Percentiles rank a stretch among this genome's conserved stretches.
These are phyloP conservation scores for Paraphoma sp. DNA, from an alignment of 2,329 filamentous ascomycete genomes.

Conservation along the genomic window DNA sequence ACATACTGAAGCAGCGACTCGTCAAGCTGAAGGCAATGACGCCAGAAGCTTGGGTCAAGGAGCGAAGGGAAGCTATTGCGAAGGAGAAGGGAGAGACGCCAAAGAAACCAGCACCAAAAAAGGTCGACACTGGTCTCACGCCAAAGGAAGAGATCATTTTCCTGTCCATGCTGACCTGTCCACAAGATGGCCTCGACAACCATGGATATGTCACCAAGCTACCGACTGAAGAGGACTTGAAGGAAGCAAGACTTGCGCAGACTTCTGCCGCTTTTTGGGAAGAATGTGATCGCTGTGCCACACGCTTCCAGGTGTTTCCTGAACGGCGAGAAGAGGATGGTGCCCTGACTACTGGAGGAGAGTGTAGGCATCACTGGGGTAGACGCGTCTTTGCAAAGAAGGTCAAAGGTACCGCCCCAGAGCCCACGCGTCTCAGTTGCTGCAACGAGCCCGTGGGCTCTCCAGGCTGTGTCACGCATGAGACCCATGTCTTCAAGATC, in stretches of 20 bases:
- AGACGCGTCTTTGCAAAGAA: conserved; percentile 64
- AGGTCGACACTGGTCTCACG: conserved; percentile 74
- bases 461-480: conserved; percentile 74
- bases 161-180: conserved; percentile 63
- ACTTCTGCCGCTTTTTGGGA: conserved; percentile 78
- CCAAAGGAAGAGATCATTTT: conserved; percentile 65
- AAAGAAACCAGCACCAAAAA: conserved; percentile 54
- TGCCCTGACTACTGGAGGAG: conserved; percentile 76
- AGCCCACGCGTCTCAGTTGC: conserved; percentile 73
- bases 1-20: conserved; percentile 83
- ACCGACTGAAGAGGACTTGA: conserved; percentile 71
- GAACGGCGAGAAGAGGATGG: conserved; percentile 79
- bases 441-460: conserved; percentile 79
- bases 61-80: conserved; percentile 51
- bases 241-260: conserved; percentile 69
- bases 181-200: conserved; percentile 67
- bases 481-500: conserved; percentile 87
- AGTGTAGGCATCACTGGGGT: conserved; percentile 82
- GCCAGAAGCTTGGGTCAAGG: conserved; percentile 72
- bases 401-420: conserved; percentile 59
- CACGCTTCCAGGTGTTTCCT: conserved; percentile 90
- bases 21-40: conserved; percentile 78
- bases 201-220: conserved; percentile 77
- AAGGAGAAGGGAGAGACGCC: conserved; percentile 36
- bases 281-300: conserved; percentile 83